These are phyloP conservation scores for Colletotrichum agaves DNA, from an alignment of 2,329 filamentous ascomycete genomes.

Conservation along the genomic window DNA sequence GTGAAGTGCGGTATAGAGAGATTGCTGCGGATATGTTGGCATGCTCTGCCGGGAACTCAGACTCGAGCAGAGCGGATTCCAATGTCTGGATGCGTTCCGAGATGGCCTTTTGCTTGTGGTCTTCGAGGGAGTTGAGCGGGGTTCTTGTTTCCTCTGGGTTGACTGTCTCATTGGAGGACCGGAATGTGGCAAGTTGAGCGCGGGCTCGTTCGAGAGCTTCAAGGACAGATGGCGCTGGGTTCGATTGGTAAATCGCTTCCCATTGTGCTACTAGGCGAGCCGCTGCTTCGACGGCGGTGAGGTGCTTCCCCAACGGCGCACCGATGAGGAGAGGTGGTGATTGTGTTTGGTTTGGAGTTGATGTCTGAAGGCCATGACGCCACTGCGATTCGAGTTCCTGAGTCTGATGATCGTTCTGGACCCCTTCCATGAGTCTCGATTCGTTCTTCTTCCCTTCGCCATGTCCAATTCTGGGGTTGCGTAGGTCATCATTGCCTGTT, in stretches of 20 bases:
- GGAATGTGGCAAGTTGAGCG: slow-evolving; percentile 9
- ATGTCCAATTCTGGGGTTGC: neutral
- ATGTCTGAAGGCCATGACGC: neutral
- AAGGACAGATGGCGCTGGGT: slow-evolving; percentile 30
- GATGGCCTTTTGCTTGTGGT: slow-evolving; percentile 41
- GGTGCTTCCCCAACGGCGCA: slow-evolving; percentile 48
- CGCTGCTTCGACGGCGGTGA: slow-evolving; percentile 50
- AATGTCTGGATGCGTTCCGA: slow-evolving; percentile 47
- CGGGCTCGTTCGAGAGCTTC: slow-evolving; percentile 26
- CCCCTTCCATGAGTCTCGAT: slow-evolving; percentile 2
- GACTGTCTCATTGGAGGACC: neutral
- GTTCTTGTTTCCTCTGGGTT: neutral
- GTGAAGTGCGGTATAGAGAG: slow-evolving; percentile 51
- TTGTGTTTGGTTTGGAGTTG: neutral
- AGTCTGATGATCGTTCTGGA: neutral
- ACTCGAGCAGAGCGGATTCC: slow-evolving; percentile 44
- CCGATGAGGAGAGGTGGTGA: slow-evolving; percentile 49
- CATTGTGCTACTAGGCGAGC: slow-evolving; percentile 51
- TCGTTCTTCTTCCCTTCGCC: slow-evolving; percentile 5
- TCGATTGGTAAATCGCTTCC: slow-evolving; percentile 44
- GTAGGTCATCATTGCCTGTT: neutral
- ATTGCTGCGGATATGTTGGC: slow-evolving; percentile 56
- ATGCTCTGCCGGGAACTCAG: slow-evolving; percentile 49
- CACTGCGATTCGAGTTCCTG: slow-evolving; percentile 12
- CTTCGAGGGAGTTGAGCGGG: slow-evolving; percentile 22